phyloP scores from a whole-genome alignment of 345 rosid species.

The Leavenworthia alabamica region DNA sequence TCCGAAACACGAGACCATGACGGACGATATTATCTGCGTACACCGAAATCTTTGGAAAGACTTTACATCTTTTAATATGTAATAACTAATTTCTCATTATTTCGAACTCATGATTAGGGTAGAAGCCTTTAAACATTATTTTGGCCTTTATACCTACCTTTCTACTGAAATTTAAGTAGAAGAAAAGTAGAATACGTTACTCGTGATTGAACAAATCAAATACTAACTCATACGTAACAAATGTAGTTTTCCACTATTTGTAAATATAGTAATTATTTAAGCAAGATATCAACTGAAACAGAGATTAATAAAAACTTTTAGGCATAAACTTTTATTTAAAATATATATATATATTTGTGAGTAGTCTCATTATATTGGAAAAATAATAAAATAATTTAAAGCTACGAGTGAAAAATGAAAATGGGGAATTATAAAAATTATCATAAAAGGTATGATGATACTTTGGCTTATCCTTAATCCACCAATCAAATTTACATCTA shows the following conservation, averaged over 20 bases:
- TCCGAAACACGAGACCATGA: too few relatives aligned
- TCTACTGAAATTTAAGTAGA: not conserved
- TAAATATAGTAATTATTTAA: not conserved
- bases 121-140: too few relatives aligned
- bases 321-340: not conserved
- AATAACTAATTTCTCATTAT: too few relatives aligned
- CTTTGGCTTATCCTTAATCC: constrained; percentile 35
- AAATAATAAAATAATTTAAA: constrained; percentile 4
- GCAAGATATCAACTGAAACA: not conserved
- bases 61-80: too few relatives aligned
- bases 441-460: constrained; percentile 20
- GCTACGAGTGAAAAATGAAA: not conserved
- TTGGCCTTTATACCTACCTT: not conserved
- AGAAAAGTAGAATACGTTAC: not conserved
- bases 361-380: not conserved
- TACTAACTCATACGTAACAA: not conserved
- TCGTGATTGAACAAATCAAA: not conserved
- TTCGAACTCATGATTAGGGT: too few relatives aligned
- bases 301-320: not conserved
- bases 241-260: not conserved
- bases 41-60: too few relatives aligned
- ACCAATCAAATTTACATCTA: constrained; percentile 29
- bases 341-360: not conserved
- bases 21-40: too few relatives aligned
- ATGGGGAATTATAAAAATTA: constrained; percentile 4